A percentile compares a stretch with the other conserved stretches of the same genome.
These are phyloP conservation scores for Verticillium isaacii DNA, from an alignment of 2,329 filamentous ascomycete genomes.

Conservation along the genomic window DNA sequence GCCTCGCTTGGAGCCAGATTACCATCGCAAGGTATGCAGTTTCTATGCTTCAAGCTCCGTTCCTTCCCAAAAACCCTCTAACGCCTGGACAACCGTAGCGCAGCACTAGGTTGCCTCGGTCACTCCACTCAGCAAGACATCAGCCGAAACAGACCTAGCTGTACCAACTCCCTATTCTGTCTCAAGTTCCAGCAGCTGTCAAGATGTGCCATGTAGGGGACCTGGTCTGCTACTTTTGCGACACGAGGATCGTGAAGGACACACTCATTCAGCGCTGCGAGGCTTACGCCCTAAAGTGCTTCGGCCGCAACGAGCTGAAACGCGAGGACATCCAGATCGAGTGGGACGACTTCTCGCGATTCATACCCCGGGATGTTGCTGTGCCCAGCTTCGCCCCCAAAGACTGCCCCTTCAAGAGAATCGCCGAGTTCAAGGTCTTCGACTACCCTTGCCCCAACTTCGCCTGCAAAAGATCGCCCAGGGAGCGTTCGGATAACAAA, in stretches of 20 bases:
- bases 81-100: too few relatives aligned
- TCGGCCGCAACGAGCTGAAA: background rate
- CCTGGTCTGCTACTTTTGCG: background rate
- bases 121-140: too few relatives aligned
- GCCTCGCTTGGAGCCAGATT: too few relatives aligned
- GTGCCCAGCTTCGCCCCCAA: background rate
- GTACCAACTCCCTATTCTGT: background rate
- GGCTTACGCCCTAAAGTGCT: background rate
- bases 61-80: too few relatives aligned
- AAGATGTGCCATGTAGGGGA: background rate
- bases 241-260: background rate
- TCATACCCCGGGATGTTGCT: background rate
- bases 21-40: too few relatives aligned
- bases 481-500: background rate
- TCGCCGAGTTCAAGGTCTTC: background rate
- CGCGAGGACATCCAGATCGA: background rate
- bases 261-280: background rate
- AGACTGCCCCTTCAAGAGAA: background rate
- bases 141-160: background rate
- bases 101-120: too few relatives aligned
- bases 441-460: background rate
- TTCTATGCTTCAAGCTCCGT: too few relatives aligned
- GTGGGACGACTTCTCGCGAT: background rate
- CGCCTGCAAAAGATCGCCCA: background rate
- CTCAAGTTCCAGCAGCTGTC: background rate